Evolutionary conservation across 306 rosid genomes (phyloP), one percentile per base, ranked within the genome.

Genomic region (Mimosa pudica): DNA sequence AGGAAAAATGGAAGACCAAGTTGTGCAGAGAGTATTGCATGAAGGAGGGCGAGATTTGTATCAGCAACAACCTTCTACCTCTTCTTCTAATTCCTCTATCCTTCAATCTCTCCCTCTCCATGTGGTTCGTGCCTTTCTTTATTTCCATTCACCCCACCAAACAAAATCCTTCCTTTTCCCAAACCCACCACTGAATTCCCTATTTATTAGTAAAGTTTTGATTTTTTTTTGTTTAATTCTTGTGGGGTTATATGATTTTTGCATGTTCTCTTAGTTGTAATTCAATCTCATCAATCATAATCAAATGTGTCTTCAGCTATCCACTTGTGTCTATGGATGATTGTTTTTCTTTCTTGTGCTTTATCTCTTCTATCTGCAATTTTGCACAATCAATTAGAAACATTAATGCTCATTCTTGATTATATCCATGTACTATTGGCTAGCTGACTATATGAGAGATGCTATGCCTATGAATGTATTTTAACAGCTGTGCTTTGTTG

Each of bases 51-150:
- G 99, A 77, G 98, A 96, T 73, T 96, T 80, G 77, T 93, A 82
- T 69, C 99, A 96, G 16, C 98, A 96, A 45, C 98, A 90, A 54
- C 93, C 98, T 78, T 90, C 98, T 60, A 89, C 99, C 80, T 91
- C 98, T 2, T 85, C 91, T 7, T 88, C 93, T 36, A 89, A 90
- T 8, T 92, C 97, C 10, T 92, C 99, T 14, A 96, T 96, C 71
- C 99, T 96, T 73, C 98, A 96, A 82, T 96, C 99, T 52, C 99
- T 96, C 80, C 96, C 98, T 82, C 99, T 96, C 64, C 98, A 96
- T 70, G 97, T 96, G 92, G 99, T 96, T 83, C 57, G 20, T 46
- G 0, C 30, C 30, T 6, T 49, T 83, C 80, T 52, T 5, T 51
- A 77, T 41, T 3, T 51, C 61, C 74, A 18, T 51, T 66, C 35